phyloP scores from a whole-genome alignment of 228 moss, liverwort and hornwort genomes.

The Sphagnum fallax region DNA sequence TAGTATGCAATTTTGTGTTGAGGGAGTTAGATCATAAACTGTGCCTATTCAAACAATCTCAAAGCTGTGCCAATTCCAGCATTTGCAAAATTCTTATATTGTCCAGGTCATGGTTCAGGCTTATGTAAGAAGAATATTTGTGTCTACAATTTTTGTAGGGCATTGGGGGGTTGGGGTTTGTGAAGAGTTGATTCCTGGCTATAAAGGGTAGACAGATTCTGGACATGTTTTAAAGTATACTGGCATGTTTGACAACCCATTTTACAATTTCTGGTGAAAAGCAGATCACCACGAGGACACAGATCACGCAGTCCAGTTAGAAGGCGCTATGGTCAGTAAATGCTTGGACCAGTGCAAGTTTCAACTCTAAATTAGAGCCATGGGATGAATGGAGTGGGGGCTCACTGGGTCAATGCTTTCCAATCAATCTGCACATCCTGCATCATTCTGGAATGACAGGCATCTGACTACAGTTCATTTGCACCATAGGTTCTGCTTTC shows the following conservation, averaged over 20 bases:
- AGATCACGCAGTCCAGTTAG: slow-evolving; percentile 85
- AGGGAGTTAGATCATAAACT: not conserved
- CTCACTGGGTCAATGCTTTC: too few relatives aligned
- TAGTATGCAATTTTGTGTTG: not conserved
- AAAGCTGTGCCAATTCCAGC: not conserved
- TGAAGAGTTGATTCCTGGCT: too few relatives aligned
- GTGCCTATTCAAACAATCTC: not conserved
- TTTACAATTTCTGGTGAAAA: not conserved
- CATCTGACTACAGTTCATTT: too few relatives aligned
- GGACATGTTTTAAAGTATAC: not conserved
- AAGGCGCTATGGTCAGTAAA: slow-evolving; percentile 10
- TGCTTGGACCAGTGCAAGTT: too few relatives aligned
- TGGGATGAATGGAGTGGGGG: too few relatives aligned
- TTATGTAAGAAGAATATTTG: not conserved
- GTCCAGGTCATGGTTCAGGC: not conserved
- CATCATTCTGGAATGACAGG: too few relatives aligned
- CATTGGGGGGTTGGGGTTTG: not conserved
- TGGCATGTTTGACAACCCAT: slow-evolving; percentile 1
- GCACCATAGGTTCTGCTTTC: too few relatives aligned
- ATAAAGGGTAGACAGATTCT: not conserved
- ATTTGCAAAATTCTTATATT: not conserved
- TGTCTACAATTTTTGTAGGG: not conserved
- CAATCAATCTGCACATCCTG: too few relatives aligned
- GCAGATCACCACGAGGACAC: slow-evolving; percentile 85
- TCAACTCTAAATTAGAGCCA: too few relatives aligned